phyloP scores from a whole-genome alignment of 345 rosid genomes.

The Psidium guajava region DNA sequence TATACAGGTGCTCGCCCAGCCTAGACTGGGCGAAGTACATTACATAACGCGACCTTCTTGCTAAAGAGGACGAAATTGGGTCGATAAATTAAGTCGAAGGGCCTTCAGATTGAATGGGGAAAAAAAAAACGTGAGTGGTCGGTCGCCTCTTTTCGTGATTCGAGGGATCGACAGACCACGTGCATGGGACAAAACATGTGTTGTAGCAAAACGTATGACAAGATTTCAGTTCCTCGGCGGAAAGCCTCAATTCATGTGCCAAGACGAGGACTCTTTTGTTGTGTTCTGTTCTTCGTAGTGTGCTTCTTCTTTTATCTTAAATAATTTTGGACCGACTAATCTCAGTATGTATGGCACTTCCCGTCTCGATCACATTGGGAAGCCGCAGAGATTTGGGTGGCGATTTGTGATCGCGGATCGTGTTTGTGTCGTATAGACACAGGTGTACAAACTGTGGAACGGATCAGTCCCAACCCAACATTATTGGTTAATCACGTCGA shows the following conservation, averaged over 20 bases:
- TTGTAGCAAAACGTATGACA: not conserved
- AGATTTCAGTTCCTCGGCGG: not conserved
- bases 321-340: no score
- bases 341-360: not conserved
- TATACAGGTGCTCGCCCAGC: not conserved
- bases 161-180: not conserved
- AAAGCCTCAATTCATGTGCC: not conserved
- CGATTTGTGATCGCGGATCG: not conserved
- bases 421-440: not conserved
- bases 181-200: not conserved
- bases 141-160: not conserved
- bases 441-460: not conserved
- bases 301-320: not conserved
- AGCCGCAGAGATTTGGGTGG: not conserved
- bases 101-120: not conserved
- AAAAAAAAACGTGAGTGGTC: not conserved
- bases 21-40: not conserved
- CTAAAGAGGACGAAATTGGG: not conserved
- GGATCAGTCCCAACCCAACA: not conserved
- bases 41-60: not conserved
- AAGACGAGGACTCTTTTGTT: not conserved
- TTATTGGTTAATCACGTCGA: not conserved
- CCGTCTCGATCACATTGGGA: not conserved
- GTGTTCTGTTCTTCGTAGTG: not conserved
- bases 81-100: not conserved